A percentile compares a stretch with the other conserved stretches of the same genome.
phyloP scores from a whole-genome alignment of 1,284 basidiomycete genomes.

The Coniferiporia sulphurascens region DNA sequence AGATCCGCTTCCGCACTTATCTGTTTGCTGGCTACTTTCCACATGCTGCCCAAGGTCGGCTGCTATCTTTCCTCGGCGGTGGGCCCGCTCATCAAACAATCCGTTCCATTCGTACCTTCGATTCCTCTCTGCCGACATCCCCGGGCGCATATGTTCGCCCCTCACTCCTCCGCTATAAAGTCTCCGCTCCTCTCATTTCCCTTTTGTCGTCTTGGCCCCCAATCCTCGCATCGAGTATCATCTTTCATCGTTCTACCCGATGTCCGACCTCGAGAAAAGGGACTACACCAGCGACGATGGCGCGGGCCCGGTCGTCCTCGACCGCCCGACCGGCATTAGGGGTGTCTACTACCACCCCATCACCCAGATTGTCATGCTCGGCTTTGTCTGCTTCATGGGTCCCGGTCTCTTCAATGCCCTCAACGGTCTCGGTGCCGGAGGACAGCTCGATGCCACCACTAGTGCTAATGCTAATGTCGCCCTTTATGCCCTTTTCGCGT shows the following conservation, averaged over 20 bases:
- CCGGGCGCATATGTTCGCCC: no score
- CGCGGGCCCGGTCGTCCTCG: no score
- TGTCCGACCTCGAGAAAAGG: slow-evolving; percentile 10
- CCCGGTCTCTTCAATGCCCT: slow-evolving; percentile 28
- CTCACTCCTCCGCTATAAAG: no score
- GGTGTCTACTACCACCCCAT: slow-evolving; percentile 26
- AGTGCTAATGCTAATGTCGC: slow-evolving; percentile 28
- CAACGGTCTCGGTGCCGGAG: slow-evolving; percentile 30
- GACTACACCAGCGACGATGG: background rate
- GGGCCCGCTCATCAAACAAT: background rate
- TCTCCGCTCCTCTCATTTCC: background rate
- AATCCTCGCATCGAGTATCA: no score
- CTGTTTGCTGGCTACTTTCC: no score
- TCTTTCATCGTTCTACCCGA: no score
- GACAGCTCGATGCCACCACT: slow-evolving; percentile 26
- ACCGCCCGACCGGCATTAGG: no score
- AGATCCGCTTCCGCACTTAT: no score
- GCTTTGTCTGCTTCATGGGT: slow-evolving; percentile 34
- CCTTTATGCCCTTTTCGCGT: slow-evolving; percentile 27
- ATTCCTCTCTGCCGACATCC: background rate
- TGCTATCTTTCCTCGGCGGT: no score
- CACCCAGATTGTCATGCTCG: slow-evolving; percentile 27
- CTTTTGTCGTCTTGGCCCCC: background rate
- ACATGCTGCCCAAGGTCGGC: no score
- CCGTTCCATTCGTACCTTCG: background rate